Evolutionary conservation across 2,329 filamentous ascomycete genomes (phyloP).

Genomic region (Periconia macrospinosa): DNA sequence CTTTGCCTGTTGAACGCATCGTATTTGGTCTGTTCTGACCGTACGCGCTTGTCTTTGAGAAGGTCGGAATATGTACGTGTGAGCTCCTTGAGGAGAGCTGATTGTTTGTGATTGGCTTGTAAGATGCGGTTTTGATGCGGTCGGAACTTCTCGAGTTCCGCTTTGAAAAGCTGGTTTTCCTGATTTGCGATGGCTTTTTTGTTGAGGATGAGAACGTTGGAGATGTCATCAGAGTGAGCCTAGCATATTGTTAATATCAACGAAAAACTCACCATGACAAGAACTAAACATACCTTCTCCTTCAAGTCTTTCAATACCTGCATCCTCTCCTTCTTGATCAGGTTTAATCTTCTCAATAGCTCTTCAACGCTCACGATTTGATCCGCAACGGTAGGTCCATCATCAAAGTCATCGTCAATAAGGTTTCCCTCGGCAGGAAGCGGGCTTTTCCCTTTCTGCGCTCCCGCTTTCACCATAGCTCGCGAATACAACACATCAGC

Average conservation of each 20-base stretch:
- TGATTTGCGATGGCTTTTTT: constrained; percentile 95
- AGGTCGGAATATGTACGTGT: constrained; percentile 84
- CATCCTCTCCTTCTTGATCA: constrained; percentile 87
- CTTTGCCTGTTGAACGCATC: constrained; percentile 84
- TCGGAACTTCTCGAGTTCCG: constrained; percentile 95
- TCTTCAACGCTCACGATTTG: constrained; percentile 90
- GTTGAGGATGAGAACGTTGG: constrained; percentile 94
- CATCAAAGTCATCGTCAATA: constrained; percentile 90
- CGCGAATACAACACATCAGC: constrained; percentile 86
- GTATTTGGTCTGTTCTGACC: constrained; percentile 93
- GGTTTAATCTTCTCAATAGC: constrained; percentile 83
- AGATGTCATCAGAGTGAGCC: constrained; percentile 97
- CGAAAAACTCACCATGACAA: not conserved
- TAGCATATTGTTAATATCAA: constrained; percentile 43
- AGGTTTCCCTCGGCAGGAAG: constrained; percentile 73
- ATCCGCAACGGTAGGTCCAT: constrained; percentile 76
- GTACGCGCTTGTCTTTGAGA: constrained; percentile 89
- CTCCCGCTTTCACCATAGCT: constrained; percentile 77
- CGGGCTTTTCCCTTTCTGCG: constrained; percentile 61
- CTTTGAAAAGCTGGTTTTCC: constrained; percentile 88
- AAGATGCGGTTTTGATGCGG: constrained; percentile 88
- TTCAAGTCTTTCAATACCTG: constrained; percentile 96
- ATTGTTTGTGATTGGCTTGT: constrained; percentile 94
- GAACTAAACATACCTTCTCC: constrained; percentile 73
- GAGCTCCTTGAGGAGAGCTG: constrained; percentile 90